Evolutionary conservation across 148 eudicot species (phyloP), one percentile per base, ranked within the genome.

Genomic region (Camellia japonica): DNA sequence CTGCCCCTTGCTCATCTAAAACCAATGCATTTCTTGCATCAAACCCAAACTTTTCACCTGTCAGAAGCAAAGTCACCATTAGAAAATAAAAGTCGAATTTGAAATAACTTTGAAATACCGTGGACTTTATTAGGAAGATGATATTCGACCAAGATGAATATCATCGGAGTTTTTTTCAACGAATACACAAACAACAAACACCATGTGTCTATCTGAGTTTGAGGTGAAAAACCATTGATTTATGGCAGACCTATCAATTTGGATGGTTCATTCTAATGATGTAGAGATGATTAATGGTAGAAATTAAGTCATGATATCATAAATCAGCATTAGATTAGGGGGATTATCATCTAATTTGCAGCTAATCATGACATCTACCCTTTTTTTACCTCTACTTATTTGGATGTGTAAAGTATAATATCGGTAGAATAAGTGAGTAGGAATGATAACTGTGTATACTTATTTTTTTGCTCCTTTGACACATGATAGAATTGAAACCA

Each of bases 31-130:
- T 82, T 60, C 77, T 79, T 4, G 86, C 87, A 86, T 90, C 89
- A 65, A 93, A 86, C 44, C 89, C 89, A 69, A 93, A 87, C 89
- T 90, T 93, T 15, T 88, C 77, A 71, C 93, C 97, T 93, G 87
- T 61, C 77, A 61, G 54, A 85, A 76, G 38, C 65, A 55, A 19
- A 11, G 64, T 16, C 19, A 14, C 1, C 20, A 56, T 43, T 3
- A 59, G 13, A 59, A 66, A 72, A 46, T 47, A 9, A 5, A 46
- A 68, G 20, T 43, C 3, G 15, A 68, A 62, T 43, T 59, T 30
- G 63, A 73, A 73, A 73, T 16, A 41, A 10, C 20, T 30, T 30
- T 30, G 38, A 30, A 30, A 30, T 30, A 30, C 38, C 38, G 1
- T 30, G 38, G 38, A 30, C 38, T 30, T 30, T 30, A 30, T 30